phyloP scores from a whole-genome alignment of 2,329 filamentous ascomycete species.

The Aspergillus bombycis region DNA sequence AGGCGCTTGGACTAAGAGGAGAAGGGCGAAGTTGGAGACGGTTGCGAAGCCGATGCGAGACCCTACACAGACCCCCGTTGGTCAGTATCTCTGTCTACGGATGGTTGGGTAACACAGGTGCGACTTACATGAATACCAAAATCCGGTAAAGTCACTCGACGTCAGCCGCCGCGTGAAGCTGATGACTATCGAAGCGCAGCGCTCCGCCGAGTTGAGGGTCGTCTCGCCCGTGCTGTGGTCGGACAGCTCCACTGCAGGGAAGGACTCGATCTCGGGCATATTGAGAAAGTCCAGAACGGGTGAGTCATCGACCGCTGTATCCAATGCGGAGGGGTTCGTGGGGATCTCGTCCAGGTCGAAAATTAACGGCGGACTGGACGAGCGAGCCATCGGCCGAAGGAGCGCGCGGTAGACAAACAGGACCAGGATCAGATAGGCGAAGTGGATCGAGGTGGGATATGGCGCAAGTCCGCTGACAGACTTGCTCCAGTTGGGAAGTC shows the following conservation, averaged over 20 bases:
- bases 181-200: constrained; percentile 35
- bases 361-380: constrained; percentile 30
- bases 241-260: constrained; percentile 28
- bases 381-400: constrained; percentile 35
- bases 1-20: constrained; percentile 36
- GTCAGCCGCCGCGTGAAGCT: constrained; percentile 32
- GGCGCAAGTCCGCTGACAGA: constrained; percentile 27
- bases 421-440: constrained; percentile 41
- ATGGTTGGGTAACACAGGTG: too few species aligned
- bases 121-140: constrained; percentile 39
- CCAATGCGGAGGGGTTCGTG: constrained; percentile 14
- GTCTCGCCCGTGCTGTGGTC: constrained; percentile 31
- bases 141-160: constrained; percentile 31
- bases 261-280: constrained; percentile 24
- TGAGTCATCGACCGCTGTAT: constrained; percentile 22
- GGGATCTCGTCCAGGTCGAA: constrained; percentile 32
- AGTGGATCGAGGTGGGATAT: constrained; percentile 34
- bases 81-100: not conserved
- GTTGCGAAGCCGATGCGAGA: constrained; percentile 39
- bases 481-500: constrained; percentile 32
- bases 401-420: constrained; percentile 40
- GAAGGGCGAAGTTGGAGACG: constrained; percentile 37
- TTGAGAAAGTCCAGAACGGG: constrained; percentile 29
- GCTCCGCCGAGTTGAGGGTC: constrained; percentile 34
- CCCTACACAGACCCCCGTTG: constrained; percentile 22